Percentiles rank a stretch among this genome's conserved stretches.
phyloP scores from a whole-genome alignment of 2,329 filamentous ascomycete species.

The Hypoxylon sp. region DNA sequence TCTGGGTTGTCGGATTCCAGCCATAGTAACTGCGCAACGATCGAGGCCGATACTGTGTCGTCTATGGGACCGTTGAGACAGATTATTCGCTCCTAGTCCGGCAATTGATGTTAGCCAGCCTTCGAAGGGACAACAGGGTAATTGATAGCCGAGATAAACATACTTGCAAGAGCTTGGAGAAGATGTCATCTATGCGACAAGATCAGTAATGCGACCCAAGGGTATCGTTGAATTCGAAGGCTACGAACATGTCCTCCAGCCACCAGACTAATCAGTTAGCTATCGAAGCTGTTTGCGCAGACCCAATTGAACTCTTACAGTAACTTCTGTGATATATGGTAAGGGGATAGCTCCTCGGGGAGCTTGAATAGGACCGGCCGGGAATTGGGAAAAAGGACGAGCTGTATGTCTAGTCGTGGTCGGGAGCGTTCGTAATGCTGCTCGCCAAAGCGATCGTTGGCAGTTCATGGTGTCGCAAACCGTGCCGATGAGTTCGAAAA shows the following conservation, averaged over 20 bases:
- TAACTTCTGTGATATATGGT: constrained; percentile 72
- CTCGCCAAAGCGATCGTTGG: constrained; percentile 54
- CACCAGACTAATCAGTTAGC: constrained; percentile 72
- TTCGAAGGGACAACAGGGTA: constrained; percentile 30
- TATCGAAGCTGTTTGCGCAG: constrained; percentile 10
- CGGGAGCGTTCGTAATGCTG: constrained; percentile 57
- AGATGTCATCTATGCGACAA: constrained; percentile 77
- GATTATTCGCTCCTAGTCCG: constrained; percentile 85
- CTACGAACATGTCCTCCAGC: constrained; percentile 81
- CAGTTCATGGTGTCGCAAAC: constrained; percentile 55
- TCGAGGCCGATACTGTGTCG: constrained; percentile 89
- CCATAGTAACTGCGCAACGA: constrained; percentile 96
- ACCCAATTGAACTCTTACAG: constrained; percentile 55
- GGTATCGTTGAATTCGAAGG: constrained; percentile 16
- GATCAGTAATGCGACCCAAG: constrained; percentile 45
- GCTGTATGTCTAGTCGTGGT: constrained; percentile 49
- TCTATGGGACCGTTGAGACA: constrained; percentile 94
- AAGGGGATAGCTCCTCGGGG: constrained; percentile 63
- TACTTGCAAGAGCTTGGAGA: constrained; percentile 84
- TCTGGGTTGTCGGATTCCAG: constrained; percentile 97
- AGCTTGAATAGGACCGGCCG: constrained; percentile 54
- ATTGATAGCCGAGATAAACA: constrained; percentile 43
- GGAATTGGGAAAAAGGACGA: constrained; percentile 62
- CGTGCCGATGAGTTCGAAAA: background rate
- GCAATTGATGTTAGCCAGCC: constrained; percentile 9